Evolutionary conservation across 768 basidiomycete species (phyloP), one percentile per base, ranked within the genome.

Genomic region (Neoboletus brunneissimus): DNA sequence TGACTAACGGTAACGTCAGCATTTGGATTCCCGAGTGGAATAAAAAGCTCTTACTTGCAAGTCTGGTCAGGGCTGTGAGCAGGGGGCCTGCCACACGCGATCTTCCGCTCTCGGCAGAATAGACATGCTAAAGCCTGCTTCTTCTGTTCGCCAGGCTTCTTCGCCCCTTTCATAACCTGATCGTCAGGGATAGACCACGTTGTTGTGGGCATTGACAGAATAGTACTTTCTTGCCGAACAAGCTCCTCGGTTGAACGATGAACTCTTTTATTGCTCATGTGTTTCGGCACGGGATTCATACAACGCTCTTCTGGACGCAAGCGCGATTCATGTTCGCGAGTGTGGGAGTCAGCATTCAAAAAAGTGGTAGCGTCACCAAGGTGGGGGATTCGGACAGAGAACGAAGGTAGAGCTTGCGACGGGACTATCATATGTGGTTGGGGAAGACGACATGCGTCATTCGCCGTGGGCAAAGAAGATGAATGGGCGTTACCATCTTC

Each of bases 41-140:
- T 16, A 42, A 41, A 58, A 55, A 4, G 66, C n/a, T 53, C 79
- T 65, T 51, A 80, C 79, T 80, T 79, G 79, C 79, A 80, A 9
- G 76, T 72, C 53, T 66, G 69, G 51, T 76, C 74, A 53, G 66
- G 61, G 58, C 58, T 70, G 20, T 72, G 72, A 27, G 74, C 71
- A 53, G 71, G 59, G 16, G 78, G 77, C 16, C 76, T 68, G 31
- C 79, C 79, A 60, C 79, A 80, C 23, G 77, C 77, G 62, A 80
- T 80, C 67, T 80, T 80, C 57, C 79, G 68, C 68, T 78, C 77
- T 56, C 79, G 70, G 58, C 79, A 80, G 68, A 80, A 80, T 50
- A 76, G 64, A 55, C 79, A 80, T 54, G 76, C 77, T 53, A 80
- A 70, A 53, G 74, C 75, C 53, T 79, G 77, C 67, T 78, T 78